phyloP scores from a whole-genome alignment of 2,329 filamentous ascomycete genomes.

The Stemphylium lycopersici region DNA sequence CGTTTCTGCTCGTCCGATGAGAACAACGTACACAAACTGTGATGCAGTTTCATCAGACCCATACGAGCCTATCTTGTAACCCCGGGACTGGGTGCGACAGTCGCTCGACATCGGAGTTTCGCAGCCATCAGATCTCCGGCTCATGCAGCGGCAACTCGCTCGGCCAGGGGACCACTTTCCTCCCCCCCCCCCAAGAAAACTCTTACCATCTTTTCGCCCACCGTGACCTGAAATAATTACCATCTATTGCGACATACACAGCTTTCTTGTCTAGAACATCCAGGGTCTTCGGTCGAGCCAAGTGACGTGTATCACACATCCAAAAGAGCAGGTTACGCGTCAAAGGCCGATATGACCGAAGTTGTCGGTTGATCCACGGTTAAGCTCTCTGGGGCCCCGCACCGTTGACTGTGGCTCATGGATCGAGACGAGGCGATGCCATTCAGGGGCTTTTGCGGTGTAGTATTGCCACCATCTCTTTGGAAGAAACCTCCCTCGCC shows the following conservation, averaged over 20 bases:
- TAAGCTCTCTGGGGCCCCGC: slow-evolving; percentile 37
- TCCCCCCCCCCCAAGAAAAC: background rate
- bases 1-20: slow-evolving; percentile 2
- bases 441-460: slow-evolving; percentile 20
- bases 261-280: background rate
- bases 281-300: slow-evolving; percentile 9
- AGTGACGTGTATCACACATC: slow-evolving; percentile 17
- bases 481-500: slow-evolving; percentile 1
- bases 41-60: slow-evolving; percentile 12
- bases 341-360: slow-evolving; percentile 12
- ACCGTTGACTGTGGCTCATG: slow-evolving; percentile 22
- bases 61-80: background rate
- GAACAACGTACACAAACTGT: slow-evolving; percentile 3
- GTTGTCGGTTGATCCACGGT: slow-evolving; percentile 19
- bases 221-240: slow-evolving; percentile 2
- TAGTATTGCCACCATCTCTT: slow-evolving; percentile 17
- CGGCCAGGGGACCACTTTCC: background rate
- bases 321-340: slow-evolving; percentile 21
- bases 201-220: background rate
- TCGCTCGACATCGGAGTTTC: slow-evolving; percentile 15
- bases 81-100: slow-evolving; percentile 7
- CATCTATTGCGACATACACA: background rate
- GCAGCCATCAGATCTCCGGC: background rate
- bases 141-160: background rate
- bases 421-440: slow-evolving; percentile 25